Conservation (phyloP, 2,329 filamentous ascomycete genomes). For the Lachnellula occidentalis region DNA sequence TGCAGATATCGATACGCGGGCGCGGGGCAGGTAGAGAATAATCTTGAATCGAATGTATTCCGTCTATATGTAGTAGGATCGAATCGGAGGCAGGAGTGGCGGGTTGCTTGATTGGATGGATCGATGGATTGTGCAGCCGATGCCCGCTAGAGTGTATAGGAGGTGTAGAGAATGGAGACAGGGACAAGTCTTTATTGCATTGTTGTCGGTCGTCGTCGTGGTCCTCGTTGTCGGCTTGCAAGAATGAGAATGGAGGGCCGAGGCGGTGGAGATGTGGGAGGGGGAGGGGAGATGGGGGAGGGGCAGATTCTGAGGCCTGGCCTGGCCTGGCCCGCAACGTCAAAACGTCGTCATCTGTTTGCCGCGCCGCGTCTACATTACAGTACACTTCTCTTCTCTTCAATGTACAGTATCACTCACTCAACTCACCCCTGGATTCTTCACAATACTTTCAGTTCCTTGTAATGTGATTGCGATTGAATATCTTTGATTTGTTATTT, state of each 20-base stretch:
- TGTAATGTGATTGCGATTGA: too few species aligned
- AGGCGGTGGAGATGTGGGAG: too few species aligned
- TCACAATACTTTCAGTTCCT: not conserved
- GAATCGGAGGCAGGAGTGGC: not conserved
- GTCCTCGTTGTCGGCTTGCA: not conserved
- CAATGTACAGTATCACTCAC: too few species aligned
- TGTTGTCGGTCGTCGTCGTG: too few species aligned
- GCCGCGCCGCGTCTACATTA: not conserved
- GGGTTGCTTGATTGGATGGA: conserved; percentile 7
- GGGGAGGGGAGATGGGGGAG: not conserved
- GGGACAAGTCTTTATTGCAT: too few species aligned
- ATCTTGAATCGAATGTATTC: too few species aligned
- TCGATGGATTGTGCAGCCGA: too few species aligned
- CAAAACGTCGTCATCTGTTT: conserved; percentile 6
- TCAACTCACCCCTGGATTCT: not conserved
- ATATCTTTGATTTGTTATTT: too few species aligned
- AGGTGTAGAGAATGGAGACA: not conserved
- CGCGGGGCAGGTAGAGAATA: too few species aligned
- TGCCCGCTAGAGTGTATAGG: too few species aligned
- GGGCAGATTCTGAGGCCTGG: not conserved
- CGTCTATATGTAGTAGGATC: too few species aligned
- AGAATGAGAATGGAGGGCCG: not conserved
- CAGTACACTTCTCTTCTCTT: not conserved
- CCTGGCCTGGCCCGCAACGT: conserved; percentile 1
- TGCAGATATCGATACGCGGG: too few species aligned